These are phyloP conservation scores for Triticum monococcum DNA, from an alignment of 176 grass and related monocot genomes.

Conservation along the genomic window DNA sequence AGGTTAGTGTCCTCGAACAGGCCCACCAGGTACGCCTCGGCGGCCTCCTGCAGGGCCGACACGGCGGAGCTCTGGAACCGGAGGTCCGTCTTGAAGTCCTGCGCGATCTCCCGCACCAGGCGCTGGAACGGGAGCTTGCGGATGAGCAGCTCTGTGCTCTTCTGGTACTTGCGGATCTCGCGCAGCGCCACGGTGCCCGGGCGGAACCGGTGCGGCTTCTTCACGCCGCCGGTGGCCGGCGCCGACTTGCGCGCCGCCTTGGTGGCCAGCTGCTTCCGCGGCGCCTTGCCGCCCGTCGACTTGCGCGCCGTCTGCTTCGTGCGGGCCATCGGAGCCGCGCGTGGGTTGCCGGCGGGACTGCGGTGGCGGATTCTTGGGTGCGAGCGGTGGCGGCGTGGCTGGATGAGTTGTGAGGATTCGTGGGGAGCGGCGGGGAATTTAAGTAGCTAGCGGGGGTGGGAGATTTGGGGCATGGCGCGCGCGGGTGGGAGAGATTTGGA, in stretches of 20 bases:
- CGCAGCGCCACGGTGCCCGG: slow-evolving; percentile 58
- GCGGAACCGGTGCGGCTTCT: slow-evolving; percentile 80
- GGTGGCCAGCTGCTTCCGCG: slow-evolving; percentile 80
- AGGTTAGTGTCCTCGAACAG: slow-evolving; percentile 77
- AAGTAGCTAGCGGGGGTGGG: background rate
- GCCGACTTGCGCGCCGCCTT: slow-evolving; percentile 88
- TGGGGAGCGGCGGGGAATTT: background rate
- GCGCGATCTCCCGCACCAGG: slow-evolving; percentile 78
- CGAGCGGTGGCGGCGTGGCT: background rate
- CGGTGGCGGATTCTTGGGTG: background rate
- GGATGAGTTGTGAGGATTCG: background rate
- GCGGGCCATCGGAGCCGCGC: slow-evolving; percentile 46
- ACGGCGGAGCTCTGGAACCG: slow-evolving; percentile 77
- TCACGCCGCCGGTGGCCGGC: slow-evolving; percentile 74
- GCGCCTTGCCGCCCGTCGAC: slow-evolving; percentile 80
- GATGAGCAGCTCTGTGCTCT: slow-evolving; percentile 93
- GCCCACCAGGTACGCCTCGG: slow-evolving; percentile 81
- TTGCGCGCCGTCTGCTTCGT: slow-evolving; percentile 93
- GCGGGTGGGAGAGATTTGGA: background rate
- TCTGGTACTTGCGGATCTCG: slow-evolving; percentile 93
- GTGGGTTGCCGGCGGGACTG: background rate
- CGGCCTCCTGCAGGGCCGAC: slow-evolving; percentile 72
- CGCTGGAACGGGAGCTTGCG: slow-evolving; percentile 87
- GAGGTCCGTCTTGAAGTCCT: slow-evolving; percentile 91
- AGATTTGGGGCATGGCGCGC: background rate